A percentile compares a stretch with the other conserved stretches of the same genome.
Conservation (phyloP, 2,329 filamentous ascomycete species). For the Rutstroemia sp. region DNA sequence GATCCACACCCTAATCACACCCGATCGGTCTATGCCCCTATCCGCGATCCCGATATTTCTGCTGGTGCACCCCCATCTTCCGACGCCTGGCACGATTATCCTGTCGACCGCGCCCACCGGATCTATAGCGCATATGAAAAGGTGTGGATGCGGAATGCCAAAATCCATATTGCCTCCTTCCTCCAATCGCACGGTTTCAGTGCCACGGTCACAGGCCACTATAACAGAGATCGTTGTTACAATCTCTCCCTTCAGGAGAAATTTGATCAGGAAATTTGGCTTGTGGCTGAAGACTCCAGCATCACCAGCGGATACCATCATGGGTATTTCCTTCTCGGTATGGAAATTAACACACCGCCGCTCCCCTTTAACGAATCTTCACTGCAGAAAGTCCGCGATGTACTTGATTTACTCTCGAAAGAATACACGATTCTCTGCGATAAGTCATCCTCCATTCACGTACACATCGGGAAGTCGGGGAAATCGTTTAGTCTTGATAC, state of each 20-base stretch:
- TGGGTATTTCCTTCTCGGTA: background rate
- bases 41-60: background rate
- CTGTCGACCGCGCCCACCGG: too few relatives aligned
- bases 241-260: too few relatives aligned
- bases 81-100: background rate
- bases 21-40: background rate
- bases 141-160: background rate
- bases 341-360: background rate
- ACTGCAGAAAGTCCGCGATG: background rate
- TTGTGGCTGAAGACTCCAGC: background rate
- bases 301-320: background rate
- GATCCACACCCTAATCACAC: background rate
- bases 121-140: too few relatives aligned
- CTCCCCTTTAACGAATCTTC: background rate
- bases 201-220: background rate
- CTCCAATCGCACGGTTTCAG: background rate
- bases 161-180: background rate
- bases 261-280: background rate
- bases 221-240: accelerated
- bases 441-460: background rate
- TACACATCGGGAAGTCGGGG: background rate
- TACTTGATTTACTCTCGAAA: background rate
- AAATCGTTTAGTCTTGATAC: background rate
- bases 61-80: too few relatives aligned
- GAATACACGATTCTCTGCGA: background rate